Percentiles rank a stretch among this genome's conserved stretches.
Conservation (phyloP, 345 rosid genomes). For the Arabis alpina region DNA sequence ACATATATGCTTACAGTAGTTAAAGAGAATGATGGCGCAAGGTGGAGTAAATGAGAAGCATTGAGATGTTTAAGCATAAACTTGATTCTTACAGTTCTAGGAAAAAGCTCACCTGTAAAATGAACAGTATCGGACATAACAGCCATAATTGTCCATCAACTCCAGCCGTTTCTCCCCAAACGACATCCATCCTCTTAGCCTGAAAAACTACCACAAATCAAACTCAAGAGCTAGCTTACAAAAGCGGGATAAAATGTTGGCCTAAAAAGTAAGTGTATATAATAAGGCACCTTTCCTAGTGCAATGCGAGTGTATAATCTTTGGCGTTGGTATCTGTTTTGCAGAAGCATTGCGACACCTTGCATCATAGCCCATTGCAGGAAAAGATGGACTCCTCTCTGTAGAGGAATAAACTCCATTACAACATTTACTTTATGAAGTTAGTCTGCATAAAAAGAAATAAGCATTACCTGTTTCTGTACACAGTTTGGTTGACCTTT, state of each 20-base stretch:
- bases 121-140: conserved; percentile 88
- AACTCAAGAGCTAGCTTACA: not conserved
- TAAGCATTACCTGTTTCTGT: conserved; percentile 76
- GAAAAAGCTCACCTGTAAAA: conserved; percentile 70
- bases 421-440: conserved; percentile 23
- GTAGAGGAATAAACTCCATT: conserved; percentile 38
- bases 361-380: conserved; percentile 99
- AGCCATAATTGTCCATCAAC: conserved; percentile 96
- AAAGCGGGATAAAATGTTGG: not conserved
- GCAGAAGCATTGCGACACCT: conserved; percentile 99
- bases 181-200: conserved; percentile 99
- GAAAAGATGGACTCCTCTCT: conserved; percentile 99
- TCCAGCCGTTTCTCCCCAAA: conserved; percentile 99
- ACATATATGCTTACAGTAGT: conserved; percentile 8
- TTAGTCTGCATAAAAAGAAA: conserved; percentile 25
- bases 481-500: conserved; percentile 96
- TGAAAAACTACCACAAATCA: conserved; percentile 34
- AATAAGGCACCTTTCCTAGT: conserved; percentile 74
- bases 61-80: not conserved
- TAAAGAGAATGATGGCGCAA: not conserved
- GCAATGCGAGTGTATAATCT: conserved; percentile 99
- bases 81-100: not conserved
- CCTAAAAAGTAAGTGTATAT: conserved; percentile 14
- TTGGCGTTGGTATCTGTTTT: conserved; percentile 98
- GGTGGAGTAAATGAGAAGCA: conserved; percentile 8